Conservation (phyloP, 2,329 filamentous ascomycete species). For the Alternaria hordeiaustralica region DNA sequence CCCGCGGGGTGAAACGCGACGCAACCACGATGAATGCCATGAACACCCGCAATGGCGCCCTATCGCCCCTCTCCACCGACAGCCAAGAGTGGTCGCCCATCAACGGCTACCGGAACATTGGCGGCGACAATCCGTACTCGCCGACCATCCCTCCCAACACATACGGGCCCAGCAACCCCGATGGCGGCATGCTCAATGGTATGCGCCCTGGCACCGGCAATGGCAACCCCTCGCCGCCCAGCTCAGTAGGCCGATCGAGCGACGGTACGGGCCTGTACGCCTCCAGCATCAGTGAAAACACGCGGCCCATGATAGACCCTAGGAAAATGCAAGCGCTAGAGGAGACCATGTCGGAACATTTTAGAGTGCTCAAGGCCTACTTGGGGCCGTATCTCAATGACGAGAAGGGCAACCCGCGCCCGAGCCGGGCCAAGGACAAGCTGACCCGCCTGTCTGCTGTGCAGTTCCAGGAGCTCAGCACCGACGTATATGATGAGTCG, state of each 20-base stretch:
- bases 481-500: slow-evolving; percentile 95
- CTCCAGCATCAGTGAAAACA: slow-evolving; percentile 52
- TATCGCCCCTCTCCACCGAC: slow-evolving; percentile 50
- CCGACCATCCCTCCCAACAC: slow-evolving; percentile 44
- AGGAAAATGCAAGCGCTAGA: slow-evolving; percentile 67
- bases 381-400: slow-evolving; percentile 74
- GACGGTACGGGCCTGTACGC: slow-evolving; percentile 74
- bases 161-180: slow-evolving; percentile 44
- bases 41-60: slow-evolving; percentile 49
- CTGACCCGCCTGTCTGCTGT: slow-evolving; percentile 85
- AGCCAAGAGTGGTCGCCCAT: slow-evolving; percentile 52
- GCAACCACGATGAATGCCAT: slow-evolving; percentile 25
- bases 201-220: slow-evolving; percentile 49
- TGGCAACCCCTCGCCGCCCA: slow-evolving; percentile 79
- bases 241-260: slow-evolving; percentile 85
- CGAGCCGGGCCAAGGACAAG: slow-evolving; percentile 94
- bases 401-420: slow-evolving; percentile 74
- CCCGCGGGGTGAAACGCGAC: slow-evolving; percentile 34
- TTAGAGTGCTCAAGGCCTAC: slow-evolving; percentile 77
- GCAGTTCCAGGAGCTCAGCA: slow-evolving; percentile 97
- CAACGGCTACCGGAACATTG: slow-evolving; percentile 46
- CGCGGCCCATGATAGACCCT: slow-evolving; percentile 62
- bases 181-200: slow-evolving; percentile 61
- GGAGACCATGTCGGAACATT: slow-evolving; percentile 79
- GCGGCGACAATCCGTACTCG: slow-evolving; percentile 48